A percentile compares a stretch with the other conserved stretches of the same genome.
Evolutionary conservation across 2,329 filamentous ascomycete genomes (phyloP).

Genomic region (Hymenoscyphus salicellus): DNA sequence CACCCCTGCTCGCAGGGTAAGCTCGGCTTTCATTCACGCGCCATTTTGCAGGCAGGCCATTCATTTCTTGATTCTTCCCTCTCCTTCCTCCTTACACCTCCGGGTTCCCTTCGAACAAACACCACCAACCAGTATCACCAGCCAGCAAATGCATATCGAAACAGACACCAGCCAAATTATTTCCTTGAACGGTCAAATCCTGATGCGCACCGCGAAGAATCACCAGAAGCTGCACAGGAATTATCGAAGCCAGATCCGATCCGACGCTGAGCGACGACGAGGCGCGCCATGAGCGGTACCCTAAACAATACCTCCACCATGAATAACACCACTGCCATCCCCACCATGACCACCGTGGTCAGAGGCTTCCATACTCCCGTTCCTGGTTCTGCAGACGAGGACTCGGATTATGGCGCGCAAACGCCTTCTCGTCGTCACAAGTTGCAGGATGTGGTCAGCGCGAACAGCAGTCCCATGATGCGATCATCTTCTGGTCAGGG

Average conservation of each 20-base stretch:
- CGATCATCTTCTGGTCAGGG: conserved; percentile 46
- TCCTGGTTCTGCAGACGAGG: conserved; percentile 51
- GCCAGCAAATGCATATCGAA: conserved; percentile 38
- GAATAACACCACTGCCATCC: conserved; percentile 28
- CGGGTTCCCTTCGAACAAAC: conserved; percentile 21
- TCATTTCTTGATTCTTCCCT: conserved; percentile 3
- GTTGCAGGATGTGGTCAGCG: conserved; percentile 45
- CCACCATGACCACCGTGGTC: conserved; percentile 34
- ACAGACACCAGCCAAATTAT: conserved; percentile 21
- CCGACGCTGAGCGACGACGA: conserved; percentile 37
- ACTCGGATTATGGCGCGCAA: conserved; percentile 48
- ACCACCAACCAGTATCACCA: conserved; percentile 9
- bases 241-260: conserved; percentile 36
- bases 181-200: conserved; percentile 23
- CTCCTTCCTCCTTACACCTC: conserved; percentile 25
- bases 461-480: conserved; percentile 60
- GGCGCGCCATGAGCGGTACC: conserved; percentile 34
- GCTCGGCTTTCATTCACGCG: neutral
- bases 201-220: conserved; percentile 35
- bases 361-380: conserved; percentile 36
- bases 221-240: conserved; percentile 36
- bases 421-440: conserved; percentile 38
- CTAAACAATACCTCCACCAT: neutral
- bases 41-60: neutral
- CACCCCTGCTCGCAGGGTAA: neutral